These are phyloP conservation scores for Pterocarpus macrocarpus DNA, from an alignment of 306 rosid species.

Conservation along the genomic window DNA sequence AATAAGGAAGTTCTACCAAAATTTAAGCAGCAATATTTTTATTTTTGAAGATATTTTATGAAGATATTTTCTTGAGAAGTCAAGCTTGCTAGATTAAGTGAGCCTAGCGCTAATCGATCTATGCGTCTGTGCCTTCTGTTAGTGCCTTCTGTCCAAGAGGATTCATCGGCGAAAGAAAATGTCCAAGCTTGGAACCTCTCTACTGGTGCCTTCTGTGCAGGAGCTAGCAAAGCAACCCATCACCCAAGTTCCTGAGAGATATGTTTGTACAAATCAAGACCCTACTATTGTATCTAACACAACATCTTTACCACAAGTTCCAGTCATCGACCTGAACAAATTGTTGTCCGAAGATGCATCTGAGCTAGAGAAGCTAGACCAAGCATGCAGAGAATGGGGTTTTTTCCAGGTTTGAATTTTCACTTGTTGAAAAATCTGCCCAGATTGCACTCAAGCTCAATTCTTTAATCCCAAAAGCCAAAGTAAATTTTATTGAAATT, in stretches of 20 bases:
- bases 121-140: too few relatives aligned
- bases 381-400: slow-evolving; percentile 56
- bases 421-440: not conserved
- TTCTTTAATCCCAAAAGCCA: too few relatives aligned
- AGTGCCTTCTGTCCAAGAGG: too few relatives aligned
- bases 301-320: slow-evolving; percentile 46
- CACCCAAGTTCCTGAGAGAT: slow-evolving; percentile 52
- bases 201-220: slow-evolving; percentile 46
- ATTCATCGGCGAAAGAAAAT: not conserved
- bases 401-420: slow-evolving; percentile 57
- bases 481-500: too few relatives aligned
- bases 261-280: slow-evolving; percentile 53
- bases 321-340: slow-evolving; percentile 55
- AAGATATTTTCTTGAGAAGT: too few relatives aligned
- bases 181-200: slow-evolving; percentile 16
- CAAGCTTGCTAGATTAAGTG: too few relatives aligned
- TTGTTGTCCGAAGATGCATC: slow-evolving; percentile 42
- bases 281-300: slow-evolving; percentile 32
- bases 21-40: too few relatives aligned
- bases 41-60: too few relatives aligned
- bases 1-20: too few relatives aligned
- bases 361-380: slow-evolving; percentile 55
- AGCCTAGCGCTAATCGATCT: too few relatives aligned
- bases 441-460: too few relatives aligned
- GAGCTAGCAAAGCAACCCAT: slow-evolving; percentile 46